Evolutionary conservation across 2,329 filamentous ascomycete genomes (phyloP).

Genomic region (Nemania abortiva): DNA sequence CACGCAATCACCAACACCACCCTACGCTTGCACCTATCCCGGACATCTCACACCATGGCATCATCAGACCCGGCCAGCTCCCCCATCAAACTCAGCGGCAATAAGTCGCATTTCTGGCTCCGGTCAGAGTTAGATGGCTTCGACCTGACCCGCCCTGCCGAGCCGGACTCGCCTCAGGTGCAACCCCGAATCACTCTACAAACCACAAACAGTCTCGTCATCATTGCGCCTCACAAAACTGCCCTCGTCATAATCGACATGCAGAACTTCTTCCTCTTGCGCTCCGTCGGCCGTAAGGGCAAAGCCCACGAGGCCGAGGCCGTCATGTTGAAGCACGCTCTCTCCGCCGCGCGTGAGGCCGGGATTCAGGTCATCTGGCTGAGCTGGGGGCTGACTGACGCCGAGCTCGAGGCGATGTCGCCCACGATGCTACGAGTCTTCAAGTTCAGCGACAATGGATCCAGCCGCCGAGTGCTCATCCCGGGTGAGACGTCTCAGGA

Average conservation of each 20-base stretch:
- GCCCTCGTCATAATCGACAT: constrained; percentile 63
- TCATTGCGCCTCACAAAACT: constrained; percentile 54
- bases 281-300: constrained; percentile 49
- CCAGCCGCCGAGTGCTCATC: no score
- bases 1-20: not conserved
- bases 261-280: constrained; percentile 62
- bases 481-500: no score
- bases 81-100: not conserved
- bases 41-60: not conserved
- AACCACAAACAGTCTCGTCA: not conserved
- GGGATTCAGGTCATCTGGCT: constrained; percentile 19
- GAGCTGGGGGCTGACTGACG: constrained; percentile 17
- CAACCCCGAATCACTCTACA: not conserved
- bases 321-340: not conserved
- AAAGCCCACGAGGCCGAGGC: constrained; percentile 53
- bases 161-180: not conserved
- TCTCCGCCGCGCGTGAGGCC: constrained; percentile 1
- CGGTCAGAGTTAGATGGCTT: not conserved
- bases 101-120: constrained; percentile 8
- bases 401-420: constrained; percentile 2
- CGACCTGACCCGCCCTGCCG: constrained; percentile 10
- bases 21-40: not conserved
- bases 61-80: not conserved
- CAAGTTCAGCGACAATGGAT: not conserved
- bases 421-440: constrained; percentile 3